Conservation (phyloP, 805 yeast genomes). For the Pichia rugopelliculosa region DNA sequence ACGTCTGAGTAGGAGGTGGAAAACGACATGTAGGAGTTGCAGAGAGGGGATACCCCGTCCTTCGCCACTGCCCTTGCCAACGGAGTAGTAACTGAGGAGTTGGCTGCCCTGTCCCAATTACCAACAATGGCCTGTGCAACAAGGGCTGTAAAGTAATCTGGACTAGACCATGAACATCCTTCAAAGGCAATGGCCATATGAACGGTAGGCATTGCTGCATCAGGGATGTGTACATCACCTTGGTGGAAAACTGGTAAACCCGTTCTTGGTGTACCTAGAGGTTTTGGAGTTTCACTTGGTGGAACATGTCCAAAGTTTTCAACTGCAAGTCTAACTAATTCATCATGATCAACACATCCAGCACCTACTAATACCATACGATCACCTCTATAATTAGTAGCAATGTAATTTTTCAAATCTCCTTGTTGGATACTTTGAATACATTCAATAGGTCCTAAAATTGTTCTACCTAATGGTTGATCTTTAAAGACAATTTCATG, state of each 20-base stretch:
- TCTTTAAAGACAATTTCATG: constrained; percentile 87
- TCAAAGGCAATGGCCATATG: constrained; percentile 94
- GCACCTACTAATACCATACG: constrained; percentile 98
- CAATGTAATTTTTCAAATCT: constrained; percentile 74
- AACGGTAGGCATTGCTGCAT: constrained; percentile 76
- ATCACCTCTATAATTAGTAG: constrained; percentile 86
- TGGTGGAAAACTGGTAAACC: constrained; percentile 75
- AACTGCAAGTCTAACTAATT: constrained; percentile 69
- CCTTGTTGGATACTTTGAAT: constrained; percentile 70
- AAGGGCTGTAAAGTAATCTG: constrained; percentile 90
- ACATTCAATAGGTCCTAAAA: constrained; percentile 87
- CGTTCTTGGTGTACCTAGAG: constrained; percentile 69
- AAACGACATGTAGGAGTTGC: constrained; percentile 94
- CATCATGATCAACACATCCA: constrained; percentile 86
- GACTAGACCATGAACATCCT: constrained; percentile 96
- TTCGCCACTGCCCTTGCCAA: constrained; percentile 53
- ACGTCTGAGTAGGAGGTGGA: constrained; percentile 96
- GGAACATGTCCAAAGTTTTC: constrained; percentile 68
- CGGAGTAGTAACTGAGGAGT: constrained; percentile 72
- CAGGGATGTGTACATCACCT: constrained; percentile 79
- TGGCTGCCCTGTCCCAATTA: constrained; percentile 92
- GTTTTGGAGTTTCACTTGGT: constrained; percentile 44
- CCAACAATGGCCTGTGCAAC: constrained; percentile 97
- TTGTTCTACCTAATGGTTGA: constrained; percentile 95
- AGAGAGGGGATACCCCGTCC: constrained; percentile 56